Evolutionary conservation across 495 filamentous ascomycete genomes (phyloP), one percentile per base, ranked within the genome.

Genomic region (Penicillium roqueforti): DNA sequence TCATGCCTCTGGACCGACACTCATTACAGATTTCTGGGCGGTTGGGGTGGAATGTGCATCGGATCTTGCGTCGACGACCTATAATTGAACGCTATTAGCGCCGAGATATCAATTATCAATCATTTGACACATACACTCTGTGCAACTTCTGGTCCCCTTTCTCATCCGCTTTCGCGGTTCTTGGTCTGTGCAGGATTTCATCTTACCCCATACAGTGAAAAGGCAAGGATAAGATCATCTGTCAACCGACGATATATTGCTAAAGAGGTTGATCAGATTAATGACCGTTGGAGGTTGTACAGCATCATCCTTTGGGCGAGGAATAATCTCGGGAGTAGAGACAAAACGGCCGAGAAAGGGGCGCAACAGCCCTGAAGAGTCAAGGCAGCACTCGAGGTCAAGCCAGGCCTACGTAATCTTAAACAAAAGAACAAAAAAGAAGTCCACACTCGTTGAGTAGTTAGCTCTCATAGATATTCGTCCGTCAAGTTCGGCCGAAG

Each of bases 1-100:
- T 59, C 8, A 60, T 61, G 0, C 70, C 70, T 36, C 71, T 45
- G 19, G 65, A 50, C 29, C 62, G 63, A 53, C 72, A 75, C 54
- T 75, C 72, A 56, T 65, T 66, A 59, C 72, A 73, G n/a, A 51
- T 44, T 16, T 61, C 56, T 1, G 57, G 60, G n/a, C 59, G 55
- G 41, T 63, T 68, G 31, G 59, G 34, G 36, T 63, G 55, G 25
- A 58, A 68, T 22, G 72, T 72, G 44, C 72, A 75, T 37, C 67
- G 68, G 16, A 73, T 75, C 48, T 75, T 75, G 18, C 72, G 71
- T 29, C 72, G 66, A 40, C 72, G 63, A 53, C 70, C 70, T 73
- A 44, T 40, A 7, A 18, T 14, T 2, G 20, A 51, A 51, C 18
- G 39, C 10, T 38, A 39, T 46, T 51, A 42, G 36, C 38, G 26